A percentile compares a stretch with the other conserved stretches of the same genome.
phyloP scores from a whole-genome alignment of 306 rosid genomes.

The Vigna nakashimae region DNA sequence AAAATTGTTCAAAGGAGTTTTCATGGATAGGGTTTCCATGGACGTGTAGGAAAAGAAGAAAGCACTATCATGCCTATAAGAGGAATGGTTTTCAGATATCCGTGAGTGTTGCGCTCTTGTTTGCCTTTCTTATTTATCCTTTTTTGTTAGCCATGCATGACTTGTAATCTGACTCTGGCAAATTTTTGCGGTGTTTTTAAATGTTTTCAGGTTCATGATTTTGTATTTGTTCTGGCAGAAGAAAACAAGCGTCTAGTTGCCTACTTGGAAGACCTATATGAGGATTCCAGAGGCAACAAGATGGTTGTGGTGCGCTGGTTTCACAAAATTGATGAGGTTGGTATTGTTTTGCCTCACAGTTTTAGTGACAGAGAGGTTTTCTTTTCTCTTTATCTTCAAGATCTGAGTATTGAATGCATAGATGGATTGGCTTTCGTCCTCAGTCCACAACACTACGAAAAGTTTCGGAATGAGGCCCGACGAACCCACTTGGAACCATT shows the following conservation, averaged over 20 bases:
- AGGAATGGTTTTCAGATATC: conserved; percentile 74
- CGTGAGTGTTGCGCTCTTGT: conserved; percentile 45
- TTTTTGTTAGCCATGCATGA: neutral
- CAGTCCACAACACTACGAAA: conserved; percentile 77
- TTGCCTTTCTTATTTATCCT: neutral
- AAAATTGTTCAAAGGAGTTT: conserved; percentile 49
- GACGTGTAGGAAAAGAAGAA: conserved; percentile 69
- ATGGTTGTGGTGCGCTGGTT: conserved; percentile 98
- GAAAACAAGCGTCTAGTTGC: conserved; percentile 91
- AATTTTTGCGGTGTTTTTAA: conserved; percentile 13
- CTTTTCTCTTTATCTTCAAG: conserved; percentile 95
- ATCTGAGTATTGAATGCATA: conserved; percentile 96
- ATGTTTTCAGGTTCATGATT: conserved; percentile 73
- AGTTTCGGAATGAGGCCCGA: conserved; percentile 64
- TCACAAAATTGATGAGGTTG: conserved; percentile 98
- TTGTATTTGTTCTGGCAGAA: conserved; percentile 88
- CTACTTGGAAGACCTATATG: conserved; percentile 90
- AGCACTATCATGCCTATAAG: conserved; percentile 69
- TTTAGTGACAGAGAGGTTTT: conserved; percentile 94
- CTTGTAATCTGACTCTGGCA: conserved; percentile 30
- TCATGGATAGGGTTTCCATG: conserved; percentile 75
- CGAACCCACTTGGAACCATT: conserved; percentile 64
- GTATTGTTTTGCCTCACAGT: conserved; percentile 79
- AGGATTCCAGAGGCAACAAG: conserved; percentile 91
- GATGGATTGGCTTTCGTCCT: conserved; percentile 93